phyloP scores from a whole-genome alignment of 148 eudicot genomes.

The Rhododendron griersonianum region DNA sequence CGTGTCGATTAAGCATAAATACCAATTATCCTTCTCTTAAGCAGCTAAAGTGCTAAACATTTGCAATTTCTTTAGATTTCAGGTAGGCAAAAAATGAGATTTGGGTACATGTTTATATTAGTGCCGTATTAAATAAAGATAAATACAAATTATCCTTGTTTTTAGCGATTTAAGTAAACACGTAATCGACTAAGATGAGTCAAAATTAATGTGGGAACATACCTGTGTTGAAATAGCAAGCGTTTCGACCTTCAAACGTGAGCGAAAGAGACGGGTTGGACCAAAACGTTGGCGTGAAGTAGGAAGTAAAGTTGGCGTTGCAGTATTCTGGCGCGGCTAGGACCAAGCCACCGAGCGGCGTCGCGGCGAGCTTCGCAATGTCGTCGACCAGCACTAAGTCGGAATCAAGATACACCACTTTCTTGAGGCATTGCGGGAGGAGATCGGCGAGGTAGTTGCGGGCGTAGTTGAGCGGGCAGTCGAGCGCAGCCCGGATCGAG shows the following conservation, averaged over 20 bases:
- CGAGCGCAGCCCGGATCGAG: constrained; percentile 72
- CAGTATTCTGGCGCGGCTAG: constrained; percentile 84
- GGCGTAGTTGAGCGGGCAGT: constrained; percentile 77
- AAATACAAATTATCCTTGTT: no score
- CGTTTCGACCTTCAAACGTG: constrained; percentile 50
- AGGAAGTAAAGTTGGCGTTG: constrained; percentile 57
- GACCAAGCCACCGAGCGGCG: constrained; percentile 37
- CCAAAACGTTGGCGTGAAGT: constrained; percentile 84
- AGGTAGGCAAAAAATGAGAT: no score
- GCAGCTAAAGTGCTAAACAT: no score
- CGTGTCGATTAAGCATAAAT: not conserved
- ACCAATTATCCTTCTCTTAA: no score
- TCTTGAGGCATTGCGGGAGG: constrained; percentile 39
- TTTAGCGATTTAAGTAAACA: no score
- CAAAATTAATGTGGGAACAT: not conserved
- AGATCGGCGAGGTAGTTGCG: constrained; percentile 64
- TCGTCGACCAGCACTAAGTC: constrained; percentile 82
- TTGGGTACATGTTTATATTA: no score
- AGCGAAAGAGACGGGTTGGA: constrained; percentile 65
- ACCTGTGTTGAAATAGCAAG: constrained; percentile 65
- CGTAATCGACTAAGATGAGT: no score
- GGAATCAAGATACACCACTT: constrained; percentile 74
- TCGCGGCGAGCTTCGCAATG: constrained; percentile 48
- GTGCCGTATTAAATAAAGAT: no score
- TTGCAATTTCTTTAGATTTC: no score